phyloP scores from a whole-genome alignment of 2,329 filamentous ascomycete genomes.

The Talaromyces albobiverticillius region DNA sequence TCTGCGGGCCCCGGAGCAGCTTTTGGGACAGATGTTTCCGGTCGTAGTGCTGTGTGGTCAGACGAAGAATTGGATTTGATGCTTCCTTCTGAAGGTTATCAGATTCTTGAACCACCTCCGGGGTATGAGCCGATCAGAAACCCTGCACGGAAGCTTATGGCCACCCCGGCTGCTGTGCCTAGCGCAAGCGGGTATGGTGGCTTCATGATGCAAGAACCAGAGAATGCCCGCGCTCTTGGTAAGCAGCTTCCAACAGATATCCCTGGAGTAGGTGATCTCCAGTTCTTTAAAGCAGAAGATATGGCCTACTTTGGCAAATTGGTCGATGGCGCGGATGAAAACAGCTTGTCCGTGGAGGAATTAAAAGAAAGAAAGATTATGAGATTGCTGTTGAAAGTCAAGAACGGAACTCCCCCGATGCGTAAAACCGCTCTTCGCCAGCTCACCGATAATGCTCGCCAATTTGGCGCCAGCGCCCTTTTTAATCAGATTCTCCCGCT shows the following conservation, averaged over 20 bases:
- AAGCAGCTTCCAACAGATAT: conserved; percentile 95
- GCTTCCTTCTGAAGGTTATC: conserved; percentile 88
- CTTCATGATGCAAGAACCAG: conserved; percentile 97
- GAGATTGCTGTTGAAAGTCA: conserved; percentile 93
- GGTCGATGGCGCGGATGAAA: conserved; percentile 90
- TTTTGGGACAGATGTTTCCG: conserved; percentile 78
- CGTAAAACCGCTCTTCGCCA: conserved; percentile 96
- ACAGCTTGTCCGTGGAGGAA: conserved; percentile 86
- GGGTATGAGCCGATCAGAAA: conserved; percentile 84
- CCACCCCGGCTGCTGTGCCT: conserved; percentile 64
- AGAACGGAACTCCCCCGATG: conserved; percentile 98
- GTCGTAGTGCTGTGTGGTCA: conserved; percentile 75
- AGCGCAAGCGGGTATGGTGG: conserved; percentile 64
- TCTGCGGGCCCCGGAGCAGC: conserved; percentile 60
- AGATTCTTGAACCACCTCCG: conserved; percentile 82
- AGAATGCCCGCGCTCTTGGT: conserved; percentile 75
- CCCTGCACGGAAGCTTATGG: conserved; percentile 70
- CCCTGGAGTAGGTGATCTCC: conserved; percentile 88
- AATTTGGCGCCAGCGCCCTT: conserved; percentile 88
- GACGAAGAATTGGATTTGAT: conserved; percentile 93
- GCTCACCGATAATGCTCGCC: conserved; percentile 93
- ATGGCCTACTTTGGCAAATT: conserved; percentile 99
- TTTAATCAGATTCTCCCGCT: conserved; percentile 97
- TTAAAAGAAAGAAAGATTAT: conserved; percentile 98
- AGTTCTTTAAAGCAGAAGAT: conserved; percentile 98